Percentiles rank a stretch among this genome's conserved stretches.
phyloP scores from a whole-genome alignment of 23 red algal species.

The Pyropia haitanensis region DNA sequence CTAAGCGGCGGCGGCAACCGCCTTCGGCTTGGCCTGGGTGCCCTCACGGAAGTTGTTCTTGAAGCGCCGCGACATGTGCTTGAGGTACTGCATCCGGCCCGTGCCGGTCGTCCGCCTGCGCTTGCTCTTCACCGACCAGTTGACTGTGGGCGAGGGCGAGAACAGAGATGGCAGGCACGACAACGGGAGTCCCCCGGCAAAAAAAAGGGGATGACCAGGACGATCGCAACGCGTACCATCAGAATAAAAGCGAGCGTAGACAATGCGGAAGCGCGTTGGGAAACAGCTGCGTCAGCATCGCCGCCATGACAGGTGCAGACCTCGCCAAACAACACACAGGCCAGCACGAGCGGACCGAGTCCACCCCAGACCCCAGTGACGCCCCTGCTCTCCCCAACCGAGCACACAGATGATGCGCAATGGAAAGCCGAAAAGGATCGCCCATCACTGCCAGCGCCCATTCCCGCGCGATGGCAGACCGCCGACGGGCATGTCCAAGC shows the following conservation, averaged over 20 bases:
- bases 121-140: conserved; percentile 93
- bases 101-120: conserved; percentile 90
- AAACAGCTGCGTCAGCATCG: too few species aligned
- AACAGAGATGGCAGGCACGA: background rate
- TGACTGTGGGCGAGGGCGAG: conserved; percentile 3
- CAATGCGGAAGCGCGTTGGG: too few species aligned
- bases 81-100: conserved; percentile 78
- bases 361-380: background rate
- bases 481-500: too few species aligned
- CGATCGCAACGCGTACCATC: too few species aligned
- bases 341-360: too few species aligned
- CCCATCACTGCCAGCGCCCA: too few species aligned
- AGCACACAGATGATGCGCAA: background rate
- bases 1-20: conserved; percentile 9
- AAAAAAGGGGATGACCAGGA: background rate
- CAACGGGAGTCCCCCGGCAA: background rate
- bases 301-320: too few species aligned
- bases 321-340: too few species aligned
- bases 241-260: too few species aligned
- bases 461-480: too few species aligned
- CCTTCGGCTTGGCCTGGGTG: conserved; percentile 29
- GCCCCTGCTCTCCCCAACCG: background rate
- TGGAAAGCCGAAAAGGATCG: too few species aligned
- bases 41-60: conserved; percentile 97
- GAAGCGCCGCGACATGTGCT: conserved; percentile 74